Percentiles rank a stretch among this genome's conserved stretches.
Evolutionary conservation across 352 stramenopile species (phyloP).

Genomic region (Phytophthora europaea): DNA sequence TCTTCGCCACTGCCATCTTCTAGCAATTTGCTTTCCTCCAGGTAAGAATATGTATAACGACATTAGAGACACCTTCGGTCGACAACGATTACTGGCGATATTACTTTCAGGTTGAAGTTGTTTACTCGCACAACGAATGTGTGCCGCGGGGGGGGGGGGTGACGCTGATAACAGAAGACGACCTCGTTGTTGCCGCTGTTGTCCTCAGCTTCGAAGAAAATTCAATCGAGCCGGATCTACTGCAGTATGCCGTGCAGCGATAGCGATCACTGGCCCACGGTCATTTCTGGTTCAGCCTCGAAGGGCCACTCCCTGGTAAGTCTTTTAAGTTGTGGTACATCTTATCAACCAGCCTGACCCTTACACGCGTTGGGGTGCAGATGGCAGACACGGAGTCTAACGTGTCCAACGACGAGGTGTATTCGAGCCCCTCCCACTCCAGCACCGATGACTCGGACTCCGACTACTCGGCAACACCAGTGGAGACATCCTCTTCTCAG

Average conservation of each 20-base stretch:
- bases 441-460: neutral
- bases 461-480: neutral
- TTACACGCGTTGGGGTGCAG: neutral
- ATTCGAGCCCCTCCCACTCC: neutral
- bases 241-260: no score
- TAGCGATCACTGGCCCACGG: neutral
- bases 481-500: neutral
- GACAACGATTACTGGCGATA: neutral
- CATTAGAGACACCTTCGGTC: neutral
- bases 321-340: neutral
- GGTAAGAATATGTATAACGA: neutral
- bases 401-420: neutral
- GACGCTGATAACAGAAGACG: no score
- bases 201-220: no score
- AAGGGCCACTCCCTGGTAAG: neutral
- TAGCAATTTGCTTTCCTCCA: conserved; percentile 1
- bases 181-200: no score
- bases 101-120: neutral
- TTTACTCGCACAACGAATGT: no score
- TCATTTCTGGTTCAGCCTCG: neutral
- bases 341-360: no score
- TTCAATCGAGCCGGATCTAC: no score
- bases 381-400: neutral
- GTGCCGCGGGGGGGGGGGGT: no score
- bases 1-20: conserved; percentile 59